Conservation (phyloP, 768 basidiomycete species). For the Russula brevipes region DNA sequence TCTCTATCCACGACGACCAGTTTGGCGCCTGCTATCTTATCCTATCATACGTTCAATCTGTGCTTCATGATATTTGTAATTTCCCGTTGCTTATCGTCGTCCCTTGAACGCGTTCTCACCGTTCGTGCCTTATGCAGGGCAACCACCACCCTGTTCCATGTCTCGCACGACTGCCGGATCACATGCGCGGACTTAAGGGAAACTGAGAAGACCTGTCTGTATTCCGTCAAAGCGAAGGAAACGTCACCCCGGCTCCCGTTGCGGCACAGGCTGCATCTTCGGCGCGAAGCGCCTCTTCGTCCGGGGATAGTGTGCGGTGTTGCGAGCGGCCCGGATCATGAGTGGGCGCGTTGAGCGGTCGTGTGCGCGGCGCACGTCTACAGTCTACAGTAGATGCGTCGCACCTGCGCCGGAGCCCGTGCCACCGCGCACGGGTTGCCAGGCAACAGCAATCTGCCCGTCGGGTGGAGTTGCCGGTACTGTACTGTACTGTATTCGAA, state of each 20-base stretch:
- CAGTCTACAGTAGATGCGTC: background rate
- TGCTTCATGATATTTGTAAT: background rate
- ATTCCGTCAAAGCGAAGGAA: background rate
- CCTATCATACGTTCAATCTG: background rate
- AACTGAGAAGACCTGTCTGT: background rate
- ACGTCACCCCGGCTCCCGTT: conserved; percentile 16
- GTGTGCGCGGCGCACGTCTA: background rate
- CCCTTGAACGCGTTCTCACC: too few species aligned
- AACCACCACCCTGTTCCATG: background rate
- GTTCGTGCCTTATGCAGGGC: background rate
- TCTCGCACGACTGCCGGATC: too few species aligned
- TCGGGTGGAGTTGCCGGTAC: too few species aligned
- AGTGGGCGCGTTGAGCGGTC: conserved; percentile 3
- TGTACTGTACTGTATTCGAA: too few species aligned
- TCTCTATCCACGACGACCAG: background rate
- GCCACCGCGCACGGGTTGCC: background rate
- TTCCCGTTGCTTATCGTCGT: background rate
- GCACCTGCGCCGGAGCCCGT: background rate
- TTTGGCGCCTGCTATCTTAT: background rate
- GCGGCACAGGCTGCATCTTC: conserved; percentile 11
- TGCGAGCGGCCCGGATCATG: conserved; percentile 7
- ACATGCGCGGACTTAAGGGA: too few species aligned
- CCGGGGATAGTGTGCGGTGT: background rate
- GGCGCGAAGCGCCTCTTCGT: background rate
- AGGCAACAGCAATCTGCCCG: too few species aligned